Evolutionary conservation across 345 rosid genomes (phyloP), one percentile per base, ranked within the genome.

Genomic region (Angophora floribunda): DNA sequence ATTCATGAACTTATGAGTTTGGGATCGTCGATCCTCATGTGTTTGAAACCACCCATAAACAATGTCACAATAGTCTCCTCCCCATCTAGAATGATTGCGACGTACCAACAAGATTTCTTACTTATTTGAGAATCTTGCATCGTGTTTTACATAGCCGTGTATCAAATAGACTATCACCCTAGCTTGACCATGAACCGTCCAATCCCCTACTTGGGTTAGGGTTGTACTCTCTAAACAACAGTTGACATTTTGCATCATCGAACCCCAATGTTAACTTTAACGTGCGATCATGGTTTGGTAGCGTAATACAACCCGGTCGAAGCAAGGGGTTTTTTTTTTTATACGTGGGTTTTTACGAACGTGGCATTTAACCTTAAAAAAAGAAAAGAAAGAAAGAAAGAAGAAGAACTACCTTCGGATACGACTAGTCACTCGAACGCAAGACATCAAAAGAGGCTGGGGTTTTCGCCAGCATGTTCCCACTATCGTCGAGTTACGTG

Each of bases 401-500:
- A 21, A 21, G 19, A 4, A 26, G 6, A 59, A 59, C 5, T 10
- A 5, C 1, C 47, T 22, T 75, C 7, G 49, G 6, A 19, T 36
- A 36, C 9, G 36, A 30, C 44, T 15, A 67, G 44, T 7, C 9
- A 14, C 79, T 32, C 79, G 79, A 17, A 75, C 82, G 13, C 82
- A 75, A 4, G 17, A 36, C 49, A 9, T 36, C 82, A 70, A 8
- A 70, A 70, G 26, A 36, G 22, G 82, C 2, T 70, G 26, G 49
- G 26, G 82, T 19, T 36, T 36, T 5, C 24, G 82, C 82, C 93
- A 91, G 93, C 93, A 45, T 86, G 59, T 85, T 91, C 87, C 85
- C 90, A 87, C 88, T 75, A 12, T 1, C 30, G 53, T 57, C 41
- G 87, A 93, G 53, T 89, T 92, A 86, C 95, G 90, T 61, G 89